phyloP scores from a whole-genome alignment of 2,329 filamentous ascomycete genomes.

The Colletotrichum simmondsii region DNA sequence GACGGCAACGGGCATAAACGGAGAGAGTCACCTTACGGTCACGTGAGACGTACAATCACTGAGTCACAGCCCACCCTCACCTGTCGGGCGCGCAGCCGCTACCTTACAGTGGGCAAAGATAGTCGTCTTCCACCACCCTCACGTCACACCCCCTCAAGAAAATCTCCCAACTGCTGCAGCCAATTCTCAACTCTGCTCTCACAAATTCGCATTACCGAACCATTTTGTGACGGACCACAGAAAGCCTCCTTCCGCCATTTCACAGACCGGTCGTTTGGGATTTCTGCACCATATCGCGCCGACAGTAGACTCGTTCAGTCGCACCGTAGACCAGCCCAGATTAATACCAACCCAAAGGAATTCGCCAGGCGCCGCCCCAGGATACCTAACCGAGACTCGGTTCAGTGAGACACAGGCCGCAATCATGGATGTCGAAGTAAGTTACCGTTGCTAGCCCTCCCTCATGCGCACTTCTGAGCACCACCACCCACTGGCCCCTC shows the following conservation, averaged over 20 bases:
- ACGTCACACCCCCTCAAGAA: constrained; percentile 29
- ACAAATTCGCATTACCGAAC: constrained; percentile 24
- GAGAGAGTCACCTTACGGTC: neutral
- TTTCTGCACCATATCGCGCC: neutral
- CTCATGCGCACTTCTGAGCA: constrained; percentile 29
- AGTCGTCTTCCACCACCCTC: constrained; percentile 22
- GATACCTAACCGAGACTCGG: constrained; percentile 33
- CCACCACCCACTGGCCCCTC: constrained; percentile 29
- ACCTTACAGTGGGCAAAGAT: neutral
- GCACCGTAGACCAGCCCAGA: neutral
- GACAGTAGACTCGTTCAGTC: neutral
- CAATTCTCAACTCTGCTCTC: constrained; percentile 20
- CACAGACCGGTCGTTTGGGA: neutral
- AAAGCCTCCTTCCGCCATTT: constrained; percentile 8
- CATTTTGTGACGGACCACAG: constrained; percentile 13
- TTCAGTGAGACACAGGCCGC: constrained; percentile 34
- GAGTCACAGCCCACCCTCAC: constrained; percentile 11
- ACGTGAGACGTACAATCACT: constrained; percentile 10
- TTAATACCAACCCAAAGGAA: neutral
- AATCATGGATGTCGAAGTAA: constrained; percentile 48
- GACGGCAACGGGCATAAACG: neutral
- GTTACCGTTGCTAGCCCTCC: constrained; percentile 38
- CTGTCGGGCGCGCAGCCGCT: neutral
- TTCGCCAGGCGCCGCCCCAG: constrained; percentile 11
- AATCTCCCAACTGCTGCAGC: constrained; percentile 21